phyloP scores from a whole-genome alignment of 192 early-diverging fungal genomes.

The Fimicolochytrium jonesii region DNA sequence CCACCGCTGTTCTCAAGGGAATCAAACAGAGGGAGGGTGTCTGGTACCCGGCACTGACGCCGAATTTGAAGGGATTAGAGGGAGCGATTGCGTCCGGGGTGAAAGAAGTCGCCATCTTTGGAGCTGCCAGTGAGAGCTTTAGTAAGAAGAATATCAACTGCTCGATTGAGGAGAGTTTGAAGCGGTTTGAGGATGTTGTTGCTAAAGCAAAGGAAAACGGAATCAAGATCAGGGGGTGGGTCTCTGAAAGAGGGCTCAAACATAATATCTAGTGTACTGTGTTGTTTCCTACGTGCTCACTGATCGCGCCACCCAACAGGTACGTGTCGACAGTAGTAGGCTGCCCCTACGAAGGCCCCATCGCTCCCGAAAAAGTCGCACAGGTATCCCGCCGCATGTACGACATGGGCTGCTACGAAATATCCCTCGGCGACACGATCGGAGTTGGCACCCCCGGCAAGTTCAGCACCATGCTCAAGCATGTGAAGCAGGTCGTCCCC shows the following conservation, averaged over 20 bases:
- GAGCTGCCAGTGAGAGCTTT: constrained; percentile 84
- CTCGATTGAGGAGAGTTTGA: constrained; percentile 76
- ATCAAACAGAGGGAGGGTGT: constrained; percentile 64
- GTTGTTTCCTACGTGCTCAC: no score
- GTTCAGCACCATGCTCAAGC: constrained; percentile 66
- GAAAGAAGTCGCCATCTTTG: constrained; percentile 88
- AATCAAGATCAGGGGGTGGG: constrained; percentile 69
- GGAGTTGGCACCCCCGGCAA: constrained; percentile 67
- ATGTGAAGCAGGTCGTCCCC: constrained; percentile 65
- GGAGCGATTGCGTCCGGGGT: constrained; percentile 74
- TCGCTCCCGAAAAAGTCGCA: constrained; percentile 68
- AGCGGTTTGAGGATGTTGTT: constrained; percentile 65
- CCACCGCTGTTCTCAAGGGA: constrained; percentile 62
- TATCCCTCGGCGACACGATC: constrained; percentile 94
- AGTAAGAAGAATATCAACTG: constrained; percentile 90
- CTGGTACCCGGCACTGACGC: constrained; percentile 83
- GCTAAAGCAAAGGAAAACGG: constrained; percentile 56
- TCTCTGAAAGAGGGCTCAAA: constrained; percentile 1
- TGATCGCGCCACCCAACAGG: constrained; percentile 46
- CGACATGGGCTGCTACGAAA: constrained; percentile 95
- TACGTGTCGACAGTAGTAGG: constrained; percentile 89
- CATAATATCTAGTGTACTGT: no score
- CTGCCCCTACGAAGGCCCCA: constrained; percentile 86
- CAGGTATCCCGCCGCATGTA: constrained; percentile 65
- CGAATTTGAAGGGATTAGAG: constrained; percentile 82